A percentile compares a stretch with the other conserved stretches of the same genome.
Conservation (phyloP, 495 filamentous ascomycete genomes). For the Trichodelitschia bisporula region DNA sequence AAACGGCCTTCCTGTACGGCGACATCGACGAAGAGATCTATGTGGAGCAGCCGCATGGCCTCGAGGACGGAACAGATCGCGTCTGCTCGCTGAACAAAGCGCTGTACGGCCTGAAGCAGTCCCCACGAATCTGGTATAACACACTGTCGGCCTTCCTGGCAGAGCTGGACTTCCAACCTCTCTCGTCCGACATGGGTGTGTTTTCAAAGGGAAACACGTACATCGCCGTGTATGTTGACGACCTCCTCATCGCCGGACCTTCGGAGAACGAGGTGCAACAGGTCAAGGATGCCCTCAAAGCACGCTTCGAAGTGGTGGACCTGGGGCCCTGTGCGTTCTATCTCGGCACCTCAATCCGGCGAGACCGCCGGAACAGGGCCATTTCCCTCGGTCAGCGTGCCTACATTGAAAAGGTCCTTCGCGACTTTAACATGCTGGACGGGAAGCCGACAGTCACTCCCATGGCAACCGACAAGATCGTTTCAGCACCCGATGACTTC, state of each 20-base stretch:
- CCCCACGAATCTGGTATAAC: conserved; percentile 16
- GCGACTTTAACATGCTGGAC: conserved; percentile 6
- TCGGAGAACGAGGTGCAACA: conserved; percentile 7
- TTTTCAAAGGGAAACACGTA: conserved; percentile 10
- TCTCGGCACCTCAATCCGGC: conserved; percentile 12
- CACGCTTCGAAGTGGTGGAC: conserved; percentile 14
- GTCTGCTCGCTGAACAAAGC: conserved; percentile 9
- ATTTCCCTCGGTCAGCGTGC: conserved; percentile 9
- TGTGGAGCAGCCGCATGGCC: conserved; percentile 5
- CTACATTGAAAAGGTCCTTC: conserved; percentile 6
- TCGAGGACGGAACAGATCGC: conserved; percentile 3
- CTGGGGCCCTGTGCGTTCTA: conserved; percentile 14
- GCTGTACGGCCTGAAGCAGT: conserved; percentile 21
- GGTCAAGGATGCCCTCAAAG: conserved; percentile 11
- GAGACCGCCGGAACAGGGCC: conserved; percentile 9
- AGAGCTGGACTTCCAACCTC: conserved; percentile 10
- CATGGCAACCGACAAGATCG: conserved; percentile 6
- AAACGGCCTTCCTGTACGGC: conserved; percentile 13
- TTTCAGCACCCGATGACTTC: no score
- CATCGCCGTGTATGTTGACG: conserved; percentile 16
- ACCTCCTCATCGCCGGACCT: conserved; percentile 13
- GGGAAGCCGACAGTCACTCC: conserved; percentile 3
- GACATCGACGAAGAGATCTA: conserved; percentile 9
- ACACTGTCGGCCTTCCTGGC: conserved; percentile 14
- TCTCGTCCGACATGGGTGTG: conserved; percentile 9